These are phyloP conservation scores for Aspergillus saccharolyticus DNA, from an alignment of 495 filamentous ascomycete genomes.

Conservation along the genomic window DNA sequence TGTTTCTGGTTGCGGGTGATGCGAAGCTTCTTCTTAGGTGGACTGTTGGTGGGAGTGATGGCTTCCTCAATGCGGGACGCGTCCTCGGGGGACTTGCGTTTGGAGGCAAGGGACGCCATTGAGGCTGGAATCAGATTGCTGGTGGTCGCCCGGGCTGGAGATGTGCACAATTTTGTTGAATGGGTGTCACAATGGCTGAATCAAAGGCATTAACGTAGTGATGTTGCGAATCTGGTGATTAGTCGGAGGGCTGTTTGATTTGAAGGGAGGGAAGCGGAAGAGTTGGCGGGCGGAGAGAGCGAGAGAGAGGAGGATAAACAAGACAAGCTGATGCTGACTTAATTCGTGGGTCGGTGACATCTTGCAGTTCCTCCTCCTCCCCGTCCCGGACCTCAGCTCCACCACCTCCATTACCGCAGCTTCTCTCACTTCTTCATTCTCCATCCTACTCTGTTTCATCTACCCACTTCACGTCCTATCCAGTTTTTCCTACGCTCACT, in stretches of 20 bases:
- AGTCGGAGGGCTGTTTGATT: not conserved
- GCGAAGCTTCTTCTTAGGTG: slow-evolving; percentile 55
- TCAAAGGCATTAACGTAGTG: not conserved
- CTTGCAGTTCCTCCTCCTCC: not conserved
- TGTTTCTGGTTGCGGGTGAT: slow-evolving; percentile 80
- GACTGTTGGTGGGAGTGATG: slow-evolving; percentile 50
- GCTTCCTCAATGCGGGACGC: slow-evolving; percentile 26
- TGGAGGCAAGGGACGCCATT: slow-evolving; percentile 54
- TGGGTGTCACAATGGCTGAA: not conserved
- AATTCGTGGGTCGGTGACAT: slow-evolving; percentile 25
- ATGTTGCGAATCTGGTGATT: not conserved
- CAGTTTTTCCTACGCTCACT: not conserved
- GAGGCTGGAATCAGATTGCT: not conserved
- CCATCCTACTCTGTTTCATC: slow-evolving; percentile 8
- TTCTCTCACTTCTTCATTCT: slow-evolving; percentile 7
- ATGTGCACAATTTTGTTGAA: not conserved
- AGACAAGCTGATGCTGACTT: slow-evolving; percentile 19
- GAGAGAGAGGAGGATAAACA: slow-evolving; percentile 20
- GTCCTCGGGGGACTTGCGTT: slow-evolving; percentile 55
- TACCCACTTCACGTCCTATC: not conserved
- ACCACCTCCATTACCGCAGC: not conserved
- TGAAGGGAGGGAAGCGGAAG: slow-evolving; percentile 12
- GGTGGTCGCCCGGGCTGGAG: not conserved
- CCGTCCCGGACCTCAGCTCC: not conserved
- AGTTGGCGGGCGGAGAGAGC: slow-evolving; percentile 17